Base-by-base conservation (phyloP, 805 yeast genomes). In the Candida sithepensis region DNA sequence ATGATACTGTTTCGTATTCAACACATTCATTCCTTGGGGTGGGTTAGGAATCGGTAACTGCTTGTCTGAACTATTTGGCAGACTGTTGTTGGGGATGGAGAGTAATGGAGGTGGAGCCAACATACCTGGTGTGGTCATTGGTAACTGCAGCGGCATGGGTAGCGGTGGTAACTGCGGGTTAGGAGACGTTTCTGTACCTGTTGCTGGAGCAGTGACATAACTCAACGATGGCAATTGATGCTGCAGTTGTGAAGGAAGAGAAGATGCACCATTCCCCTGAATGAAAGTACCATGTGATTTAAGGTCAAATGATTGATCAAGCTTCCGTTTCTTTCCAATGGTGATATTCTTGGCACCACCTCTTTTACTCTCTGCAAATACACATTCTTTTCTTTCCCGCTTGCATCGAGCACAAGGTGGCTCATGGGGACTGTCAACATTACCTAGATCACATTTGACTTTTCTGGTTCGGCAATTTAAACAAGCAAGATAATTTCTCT, bases 331-430 rank as follows among this genome's bases (percentile, higher is more conserved):
- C 45, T 57, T 61, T 23, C 71, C 72, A 12, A 64, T 59, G 0
- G 60, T 46, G 16, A 72, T 70, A 44, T 69, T 69, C 37, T 60
- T 63, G 23, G 65, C 64, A 2, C 79, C 79, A 16, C 85, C 84
- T 51, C 86, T 70, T 39, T 78, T 69, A 40, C 77, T 71, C 24
- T 78, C 81, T n/a, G 76, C 75, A 52, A 69, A 57, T 14, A 84
- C 82, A 66, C 98, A 91, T 55, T 84, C 89, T 54, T 79, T 79
- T 14, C 95, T 72, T 60, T 91, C 97, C 39, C 97, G 73, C 50
- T 77, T 74, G 59, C 98, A 91, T 43, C 97, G 69, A 2, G 80
- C 83, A 72, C 98, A 91, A 3, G 95, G 94, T 3, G 95, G 94
- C 4, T 79, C 81, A 40, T 74, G 72, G 0, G 96, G 96, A 50